phyloP scores from a whole-genome alignment of 176 grass and related monocot species.

The Paspalum notatum region DNA sequence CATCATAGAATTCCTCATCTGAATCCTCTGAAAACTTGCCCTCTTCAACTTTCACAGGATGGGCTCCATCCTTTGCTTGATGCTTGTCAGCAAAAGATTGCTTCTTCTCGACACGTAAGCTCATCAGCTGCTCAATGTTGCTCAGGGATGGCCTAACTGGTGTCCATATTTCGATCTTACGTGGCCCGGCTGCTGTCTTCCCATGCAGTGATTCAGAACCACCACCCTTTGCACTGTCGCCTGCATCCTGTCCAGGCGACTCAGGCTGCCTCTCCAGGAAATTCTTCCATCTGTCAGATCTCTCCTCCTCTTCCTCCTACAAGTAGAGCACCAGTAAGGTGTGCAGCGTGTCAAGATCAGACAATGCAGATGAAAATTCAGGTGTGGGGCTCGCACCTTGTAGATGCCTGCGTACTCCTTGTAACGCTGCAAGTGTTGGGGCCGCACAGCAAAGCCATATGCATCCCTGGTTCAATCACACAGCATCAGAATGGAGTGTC shows the following conservation, averaged over 20 bases:
- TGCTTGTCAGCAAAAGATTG: slow-evolving; percentile 43
- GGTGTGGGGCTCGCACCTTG: slow-evolving; percentile 49
- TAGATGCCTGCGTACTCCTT: slow-evolving; percentile 97
- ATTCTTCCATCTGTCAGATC: slow-evolving; percentile 93
- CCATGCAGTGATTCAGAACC: slow-evolving; percentile 24
- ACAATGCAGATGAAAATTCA: slow-evolving; percentile 27
- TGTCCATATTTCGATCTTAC: slow-evolving; percentile 67
- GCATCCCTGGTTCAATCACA: slow-evolving; percentile 80
- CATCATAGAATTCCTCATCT: slow-evolving; percentile 95
- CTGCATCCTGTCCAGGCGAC: slow-evolving; percentile 39
- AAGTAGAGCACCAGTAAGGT: slow-evolving; percentile 20
- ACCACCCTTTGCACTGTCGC: slow-evolving; percentile 18
- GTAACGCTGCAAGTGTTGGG: slow-evolving; percentile 95
- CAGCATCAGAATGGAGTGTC: slow-evolving; percentile 2
- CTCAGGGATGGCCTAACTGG: slow-evolving; percentile 70
- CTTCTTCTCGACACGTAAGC: slow-evolving; percentile 59
- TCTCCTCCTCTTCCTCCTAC: slow-evolving; percentile 99
- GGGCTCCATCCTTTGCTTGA: slow-evolving; percentile 26
- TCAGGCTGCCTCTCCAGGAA: slow-evolving; percentile 75
- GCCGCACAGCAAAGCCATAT: slow-evolving; percentile 90
- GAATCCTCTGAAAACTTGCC: slow-evolving; percentile 73
- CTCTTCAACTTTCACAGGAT: slow-evolving; percentile 56
- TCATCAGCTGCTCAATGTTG: slow-evolving; percentile 85
- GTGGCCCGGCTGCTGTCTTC: slow-evolving; percentile 24
- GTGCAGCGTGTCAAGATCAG: slow-evolving; percentile 18